Base-by-base conservation (phyloP, 495 filamentous ascomycete genomes). In the Cetradonia linearis region DNA sequence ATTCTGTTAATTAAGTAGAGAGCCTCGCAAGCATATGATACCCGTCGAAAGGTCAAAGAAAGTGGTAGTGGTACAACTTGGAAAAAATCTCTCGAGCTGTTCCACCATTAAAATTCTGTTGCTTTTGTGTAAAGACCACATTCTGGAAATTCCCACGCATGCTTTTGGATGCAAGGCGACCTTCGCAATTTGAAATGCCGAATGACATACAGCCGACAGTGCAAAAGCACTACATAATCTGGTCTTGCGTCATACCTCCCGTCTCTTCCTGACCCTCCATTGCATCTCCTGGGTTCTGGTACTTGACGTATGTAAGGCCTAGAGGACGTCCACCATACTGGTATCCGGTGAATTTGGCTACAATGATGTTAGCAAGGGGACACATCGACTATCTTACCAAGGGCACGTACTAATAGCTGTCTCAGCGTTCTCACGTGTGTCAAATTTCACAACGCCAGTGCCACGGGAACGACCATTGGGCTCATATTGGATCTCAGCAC, bases 401-500 rank as follows among this genome's bases (percentile, higher is more conserved):
- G 60, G 59, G 8, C 5, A 70, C 83, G 66, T 77, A 86, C 84
- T 69, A 68, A 97, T 98, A 28, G 91, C 85, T 56, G 89, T 96
- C 66, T 95, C 92, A 1, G 93, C 89, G 66, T 87, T 92, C 13
- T 91, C 85, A 11, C 82, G 72, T 46, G 72, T 83, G 65, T 94
- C 88, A 69, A 98, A 97, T 62, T 92, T 83, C 56, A 98, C 94
- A 47, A 98, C 93, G 69, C 93, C 93, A 52, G 88, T 95, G 53
- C 93, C 93, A 59, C 89, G 86, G 56, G 94, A 97, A 65, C 93
- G 89, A 50, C 93, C 92, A 68, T 94, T 96, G 9, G 88, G 87
- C 68, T 97, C 94, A 68, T 97, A 97, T 74, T 98, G 94, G 54
- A 97, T 97, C 76, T 97, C 94, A 13, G 93, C 93, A 65, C 89